Conservation (phyloP, 768 basidiomycete species). For the Serendipita sp. region DNA sequence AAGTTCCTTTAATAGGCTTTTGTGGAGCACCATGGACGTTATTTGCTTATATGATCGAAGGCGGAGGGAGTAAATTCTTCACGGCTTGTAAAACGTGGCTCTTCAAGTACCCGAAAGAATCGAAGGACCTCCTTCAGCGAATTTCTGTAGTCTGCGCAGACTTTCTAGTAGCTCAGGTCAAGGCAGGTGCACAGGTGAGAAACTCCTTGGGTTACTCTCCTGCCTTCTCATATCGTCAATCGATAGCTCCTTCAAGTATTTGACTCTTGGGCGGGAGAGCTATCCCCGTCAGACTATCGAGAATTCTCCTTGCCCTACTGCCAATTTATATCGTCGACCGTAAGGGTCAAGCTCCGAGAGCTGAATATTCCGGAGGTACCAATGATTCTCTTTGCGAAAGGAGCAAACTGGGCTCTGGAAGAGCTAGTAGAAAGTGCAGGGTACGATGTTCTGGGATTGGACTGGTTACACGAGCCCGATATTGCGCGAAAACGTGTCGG, state of each 20-base stretch:
- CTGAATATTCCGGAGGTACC: slow-evolving; percentile 46
- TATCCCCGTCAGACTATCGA: slow-evolving; percentile 74
- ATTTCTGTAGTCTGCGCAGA: slow-evolving; percentile 86
- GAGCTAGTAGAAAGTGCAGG: slow-evolving; percentile 44
- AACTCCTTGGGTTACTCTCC: background rate
- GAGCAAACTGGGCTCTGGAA: slow-evolving; percentile 59
- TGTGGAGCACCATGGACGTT: slow-evolving; percentile 97
- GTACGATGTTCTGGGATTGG: slow-evolving; percentile 81
- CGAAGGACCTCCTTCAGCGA: slow-evolving; percentile 53
- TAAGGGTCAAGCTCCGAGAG: slow-evolving; percentile 40
- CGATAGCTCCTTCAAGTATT: slow-evolving; percentile 84
- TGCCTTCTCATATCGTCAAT: background rate
- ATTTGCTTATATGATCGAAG: slow-evolving; percentile 97
- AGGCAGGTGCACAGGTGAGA: slow-evolving; percentile 87
- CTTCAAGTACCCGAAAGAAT: slow-evolving; percentile 76
- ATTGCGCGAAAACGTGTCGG: slow-evolving; percentile 51
- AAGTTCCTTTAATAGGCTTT: slow-evolving; percentile 94
- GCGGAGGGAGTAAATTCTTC: slow-evolving; percentile 79
- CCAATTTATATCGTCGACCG: slow-evolving; percentile 50
- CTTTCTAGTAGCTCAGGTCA: slow-evolving; percentile 80
- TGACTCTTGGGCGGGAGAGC: slow-evolving; percentile 89
- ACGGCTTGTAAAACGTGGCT: slow-evolving; percentile 91
- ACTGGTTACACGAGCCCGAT: slow-evolving; percentile 75
- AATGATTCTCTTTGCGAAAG: slow-evolving; percentile 90
- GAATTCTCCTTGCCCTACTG: slow-evolving; percentile 73